These are phyloP conservation scores for Lavandula angustifolia DNA, from an alignment of 257 asterid genomes.

Conservation along the genomic window DNA sequence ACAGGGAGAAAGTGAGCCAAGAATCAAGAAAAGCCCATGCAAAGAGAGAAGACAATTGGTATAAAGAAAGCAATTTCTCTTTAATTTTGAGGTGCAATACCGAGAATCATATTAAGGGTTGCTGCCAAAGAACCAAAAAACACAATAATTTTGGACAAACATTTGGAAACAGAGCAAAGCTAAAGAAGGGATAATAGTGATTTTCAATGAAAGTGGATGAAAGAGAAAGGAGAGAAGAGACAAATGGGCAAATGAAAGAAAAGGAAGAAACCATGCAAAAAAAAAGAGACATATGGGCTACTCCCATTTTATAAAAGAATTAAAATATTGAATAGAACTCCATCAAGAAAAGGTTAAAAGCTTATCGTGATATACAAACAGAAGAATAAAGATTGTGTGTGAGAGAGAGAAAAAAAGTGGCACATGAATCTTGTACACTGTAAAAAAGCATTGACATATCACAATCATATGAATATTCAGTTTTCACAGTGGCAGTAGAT, in stretches of 20 bases:
- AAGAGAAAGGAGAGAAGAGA: slow-evolving; percentile 26
- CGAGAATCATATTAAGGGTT: slow-evolving; percentile 15
- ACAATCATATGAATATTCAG: slow-evolving; percentile 37
- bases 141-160: neutral
- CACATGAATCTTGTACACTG: slow-evolving; percentile 28
- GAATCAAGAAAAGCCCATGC: slow-evolving; percentile 26
- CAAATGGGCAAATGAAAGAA: slow-evolving; percentile 32
- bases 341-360: slow-evolving; percentile 14
- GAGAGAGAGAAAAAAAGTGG: slow-evolving; percentile 14
- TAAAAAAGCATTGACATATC: slow-evolving; percentile 29
- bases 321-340: slow-evolving; percentile 12
- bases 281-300: slow-evolving; percentile 36
- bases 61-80: neutral
- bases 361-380: slow-evolving; percentile 22
- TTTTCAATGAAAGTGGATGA: slow-evolving; percentile 27
- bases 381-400: slow-evolving; percentile 23
- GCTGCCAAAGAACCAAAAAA: slow-evolving; percentile 1
- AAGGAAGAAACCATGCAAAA: slow-evolving; percentile 44
- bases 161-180: neutral
- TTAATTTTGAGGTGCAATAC: neutral
- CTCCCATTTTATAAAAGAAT: slow-evolving; percentile 10
- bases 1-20: neutral
- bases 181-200: neutral
- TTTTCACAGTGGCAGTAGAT: slow-evolving; percentile 24
- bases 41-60: slow-evolving; percentile 7